phyloP scores from a whole-genome alignment of 2,329 filamentous ascomycete species.

The Fusarium sp. region DNA sequence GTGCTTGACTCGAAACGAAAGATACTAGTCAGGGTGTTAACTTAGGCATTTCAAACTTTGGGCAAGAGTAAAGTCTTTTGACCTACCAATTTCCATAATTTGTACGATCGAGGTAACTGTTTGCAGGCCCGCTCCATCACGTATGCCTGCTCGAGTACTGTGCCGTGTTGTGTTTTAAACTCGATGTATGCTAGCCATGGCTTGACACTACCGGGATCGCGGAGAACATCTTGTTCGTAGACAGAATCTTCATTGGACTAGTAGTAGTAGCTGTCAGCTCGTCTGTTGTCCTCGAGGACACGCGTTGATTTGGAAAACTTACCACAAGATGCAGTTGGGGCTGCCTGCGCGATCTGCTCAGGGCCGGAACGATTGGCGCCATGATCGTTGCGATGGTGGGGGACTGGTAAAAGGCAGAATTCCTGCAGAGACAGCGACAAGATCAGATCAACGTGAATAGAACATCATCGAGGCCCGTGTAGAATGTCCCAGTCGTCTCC shows the following conservation, averaged over 20 bases:
- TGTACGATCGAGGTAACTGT: conserved; percentile 93
- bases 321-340: conserved; percentile 64
- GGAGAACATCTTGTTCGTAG: conserved; percentile 95
- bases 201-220: conserved; percentile 85
- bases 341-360: conserved; percentile 54
- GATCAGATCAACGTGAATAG: conserved; percentile 33
- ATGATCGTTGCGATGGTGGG: conserved; percentile 14
- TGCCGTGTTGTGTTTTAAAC: conserved; percentile 89
- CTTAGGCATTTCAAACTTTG: not conserved
- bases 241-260: conserved; percentile 88
- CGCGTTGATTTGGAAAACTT: conserved; percentile 39
- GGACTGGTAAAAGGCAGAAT: conserved; percentile 14
- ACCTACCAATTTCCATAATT: conserved; percentile 91
- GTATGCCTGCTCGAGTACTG: conserved; percentile 83
- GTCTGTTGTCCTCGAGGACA: not conserved
- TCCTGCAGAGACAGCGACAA: not conserved
- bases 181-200: conserved; percentile 96
- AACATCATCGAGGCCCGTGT: conserved; percentile 38
- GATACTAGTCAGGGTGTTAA: conserved; percentile 67
- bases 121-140: conserved; percentile 91
- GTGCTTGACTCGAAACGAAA: conserved; percentile 85
- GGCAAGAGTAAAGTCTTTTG: not conserved
- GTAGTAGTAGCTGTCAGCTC: conserved; percentile 45
- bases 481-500: conserved; percentile 6
- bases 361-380: conserved; percentile 40